Percentiles rank a stretch among this genome's conserved stretches.
These are phyloP conservation scores for Cadophora gregata DNA, from an alignment of 2,329 filamentous ascomycete genomes.

Conservation along the genomic window DNA sequence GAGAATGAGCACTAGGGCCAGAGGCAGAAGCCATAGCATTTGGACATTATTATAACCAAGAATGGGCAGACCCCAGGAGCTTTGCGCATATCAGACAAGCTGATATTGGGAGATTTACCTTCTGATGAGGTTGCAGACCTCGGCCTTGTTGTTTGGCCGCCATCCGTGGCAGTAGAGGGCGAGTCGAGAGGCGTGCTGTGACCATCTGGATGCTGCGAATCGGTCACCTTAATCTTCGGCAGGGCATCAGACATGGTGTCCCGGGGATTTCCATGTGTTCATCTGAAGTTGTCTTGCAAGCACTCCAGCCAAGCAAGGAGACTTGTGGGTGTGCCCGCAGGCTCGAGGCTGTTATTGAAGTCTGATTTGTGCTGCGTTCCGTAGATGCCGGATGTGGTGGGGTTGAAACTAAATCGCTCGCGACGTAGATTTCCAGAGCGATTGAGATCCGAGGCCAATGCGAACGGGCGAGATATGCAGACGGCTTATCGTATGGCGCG, in stretches of 20 bases:
- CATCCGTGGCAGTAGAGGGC: conserved; percentile 40
- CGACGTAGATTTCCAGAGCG: not conserved
- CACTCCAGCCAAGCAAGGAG: conserved; percentile 22
- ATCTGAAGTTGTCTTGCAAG: conserved; percentile 22
- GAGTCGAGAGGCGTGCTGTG: conserved; percentile 35
- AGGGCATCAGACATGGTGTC: conserved; percentile 41
- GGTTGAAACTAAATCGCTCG: conserved; percentile 7
- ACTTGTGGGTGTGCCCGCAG: conserved; percentile 26
- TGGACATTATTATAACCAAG: conserved; percentile 25
- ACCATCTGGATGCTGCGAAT: conserved; percentile 36
- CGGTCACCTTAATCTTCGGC: conserved; percentile 43
- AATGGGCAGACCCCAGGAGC: not conserved
- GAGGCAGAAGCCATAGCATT: conserved; percentile 31
- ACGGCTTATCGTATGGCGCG: not conserved
- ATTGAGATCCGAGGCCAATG: not conserved
- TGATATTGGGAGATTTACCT: conserved; percentile 34
- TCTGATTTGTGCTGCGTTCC: conserved; percentile 21
- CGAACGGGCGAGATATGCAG: not conserved
- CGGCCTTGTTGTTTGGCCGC: conserved; percentile 38
- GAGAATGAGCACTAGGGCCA: conserved; percentile 30
- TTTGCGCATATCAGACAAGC: conserved; percentile 19
- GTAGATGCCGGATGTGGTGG: conserved; percentile 16
- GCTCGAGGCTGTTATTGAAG: conserved; percentile 21
- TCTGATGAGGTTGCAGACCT: conserved; percentile 42
- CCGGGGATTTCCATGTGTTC: conserved; percentile 37